Evolutionary conservation across 2,329 filamentous ascomycete genomes (phyloP).

Genomic region (Scedosporium dehoogii): DNA sequence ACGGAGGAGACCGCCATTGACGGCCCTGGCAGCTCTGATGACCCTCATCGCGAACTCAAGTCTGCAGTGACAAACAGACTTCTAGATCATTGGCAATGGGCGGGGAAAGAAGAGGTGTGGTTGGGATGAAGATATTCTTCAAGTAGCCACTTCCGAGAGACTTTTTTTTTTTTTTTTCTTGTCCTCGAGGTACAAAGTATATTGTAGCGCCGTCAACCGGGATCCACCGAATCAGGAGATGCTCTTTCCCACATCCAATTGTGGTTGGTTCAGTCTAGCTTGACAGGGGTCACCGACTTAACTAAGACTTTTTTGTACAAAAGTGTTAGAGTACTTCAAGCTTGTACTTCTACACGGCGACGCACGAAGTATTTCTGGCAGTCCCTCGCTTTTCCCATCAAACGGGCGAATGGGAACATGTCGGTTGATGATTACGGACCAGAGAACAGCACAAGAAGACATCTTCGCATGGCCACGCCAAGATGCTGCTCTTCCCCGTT

Average conservation of each 20-base stretch:
- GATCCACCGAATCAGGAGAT: background rate
- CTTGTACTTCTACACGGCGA: no score
- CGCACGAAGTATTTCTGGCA: no score
- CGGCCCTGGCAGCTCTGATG: conserved; percentile 2
- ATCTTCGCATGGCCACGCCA: no score
- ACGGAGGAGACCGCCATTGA: conserved; percentile 2
- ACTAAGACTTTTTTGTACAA: background rate
- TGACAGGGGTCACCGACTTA: background rate
- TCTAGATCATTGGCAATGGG: background rate
- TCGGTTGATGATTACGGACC: no score
- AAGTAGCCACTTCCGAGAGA: background rate
- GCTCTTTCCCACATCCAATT: background rate
- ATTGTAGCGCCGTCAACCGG: background rate
- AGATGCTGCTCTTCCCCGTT: no score
- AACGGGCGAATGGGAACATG: no score
- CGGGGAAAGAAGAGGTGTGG: background rate
- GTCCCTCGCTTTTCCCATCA: no score
- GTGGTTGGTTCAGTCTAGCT: background rate
- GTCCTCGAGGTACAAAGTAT: background rate
- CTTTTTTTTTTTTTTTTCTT: background rate
- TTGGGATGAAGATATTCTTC: background rate
- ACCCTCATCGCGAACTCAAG: conserved; percentile 5
- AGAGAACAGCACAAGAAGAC: no score
- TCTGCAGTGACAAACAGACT: background rate
- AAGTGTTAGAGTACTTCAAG: no score